phyloP scores from a whole-genome alignment of 106 monocot genomes.

The Ottelia alismoides region DNA sequence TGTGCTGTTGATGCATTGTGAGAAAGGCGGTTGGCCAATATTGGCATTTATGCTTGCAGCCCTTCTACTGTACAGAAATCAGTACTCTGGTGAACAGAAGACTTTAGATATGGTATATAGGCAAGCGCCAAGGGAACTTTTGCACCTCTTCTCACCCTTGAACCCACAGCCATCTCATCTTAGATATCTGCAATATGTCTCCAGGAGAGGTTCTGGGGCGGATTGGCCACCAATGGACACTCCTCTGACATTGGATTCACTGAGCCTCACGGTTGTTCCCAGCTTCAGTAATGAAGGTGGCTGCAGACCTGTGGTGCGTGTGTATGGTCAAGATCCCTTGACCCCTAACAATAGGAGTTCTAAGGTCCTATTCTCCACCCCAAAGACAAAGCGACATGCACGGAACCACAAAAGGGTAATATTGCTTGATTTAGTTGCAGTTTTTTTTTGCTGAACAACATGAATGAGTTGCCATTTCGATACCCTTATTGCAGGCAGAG shows the following conservation, averaged over 20 bases:
- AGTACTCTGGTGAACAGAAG: constrained; percentile 66
- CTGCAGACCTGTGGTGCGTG: constrained; percentile 69
- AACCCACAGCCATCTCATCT: constrained; percentile 79
- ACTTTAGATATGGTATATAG: constrained; percentile 87
- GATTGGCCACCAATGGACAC: constrained; percentile 32
- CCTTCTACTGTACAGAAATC: constrained; percentile 72
- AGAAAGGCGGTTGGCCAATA: constrained; percentile 90
- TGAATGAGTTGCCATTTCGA: too few species aligned
- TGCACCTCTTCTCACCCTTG: constrained; percentile 40
- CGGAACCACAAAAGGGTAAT: constrained; percentile 49
- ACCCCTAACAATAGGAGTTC: constrained; percentile 30
- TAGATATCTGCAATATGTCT: constrained; percentile 84
- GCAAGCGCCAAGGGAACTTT: constrained; percentile 72
- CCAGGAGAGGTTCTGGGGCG: constrained; percentile 21
- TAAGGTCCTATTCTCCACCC: constrained; percentile 51
- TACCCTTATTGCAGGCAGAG: constrained; percentile 67
- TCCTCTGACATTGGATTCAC: constrained; percentile 44
- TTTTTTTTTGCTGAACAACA: too few species aligned
- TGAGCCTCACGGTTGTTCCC: constrained; percentile 53
- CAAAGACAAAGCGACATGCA: constrained; percentile 47
- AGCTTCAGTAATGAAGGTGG: constrained; percentile 50
- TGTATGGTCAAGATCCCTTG: constrained; percentile 58
- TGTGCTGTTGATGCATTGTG: constrained; percentile 88
- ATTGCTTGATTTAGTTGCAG: too few species aligned
- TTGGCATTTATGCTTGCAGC: constrained; percentile 93